phyloP scores from a whole-genome alignment of 768 basidiomycete genomes.

The Lactarius psammicola region DNA sequence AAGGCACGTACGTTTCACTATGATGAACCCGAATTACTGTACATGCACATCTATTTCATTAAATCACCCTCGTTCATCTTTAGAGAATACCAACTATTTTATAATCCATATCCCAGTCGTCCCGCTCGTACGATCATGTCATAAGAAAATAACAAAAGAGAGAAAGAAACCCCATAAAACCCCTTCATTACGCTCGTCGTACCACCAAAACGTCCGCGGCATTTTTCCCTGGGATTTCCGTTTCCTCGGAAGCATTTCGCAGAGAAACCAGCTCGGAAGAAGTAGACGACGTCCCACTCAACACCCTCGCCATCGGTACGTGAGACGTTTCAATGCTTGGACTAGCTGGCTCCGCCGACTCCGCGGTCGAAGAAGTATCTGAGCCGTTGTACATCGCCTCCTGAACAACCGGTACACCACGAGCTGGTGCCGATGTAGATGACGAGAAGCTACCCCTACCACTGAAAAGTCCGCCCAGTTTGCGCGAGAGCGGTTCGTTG shows the following conservation, averaged over 20 bases:
- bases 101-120: not conserved
- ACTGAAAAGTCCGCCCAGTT: slow-evolving; percentile 70
- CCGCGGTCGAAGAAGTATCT: slow-evolving; percentile 53
- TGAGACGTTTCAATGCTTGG: slow-evolving; percentile 36
- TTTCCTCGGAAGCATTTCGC: not conserved
- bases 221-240: not conserved
- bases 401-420: slow-evolving; percentile 31
- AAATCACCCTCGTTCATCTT: not conserved
- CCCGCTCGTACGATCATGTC: not conserved
- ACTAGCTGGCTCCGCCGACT: slow-evolving; percentile 54
- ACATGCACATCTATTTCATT: not conserved
- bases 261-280: slow-evolving; percentile 16
- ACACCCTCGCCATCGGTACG: slow-evolving; percentile 17
- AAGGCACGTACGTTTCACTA: slow-evolving; percentile 12
- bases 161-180: not conserved
- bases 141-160: not conserved
- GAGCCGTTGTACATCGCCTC: slow-evolving; percentile 52
- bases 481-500: slow-evolving; percentile 38
- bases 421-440: slow-evolving; percentile 37
- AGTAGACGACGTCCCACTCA: slow-evolving; percentile 13
- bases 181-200: not conserved
- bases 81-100: not conserved
- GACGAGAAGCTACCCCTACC: slow-evolving; percentile 56
- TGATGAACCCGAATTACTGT: not conserved
- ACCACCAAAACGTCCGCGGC: slow-evolving; percentile 9